These are phyloP conservation scores for Silene vulgaris DNA, from an alignment of 179 eudicot species.

Conservation along the genomic window DNA sequence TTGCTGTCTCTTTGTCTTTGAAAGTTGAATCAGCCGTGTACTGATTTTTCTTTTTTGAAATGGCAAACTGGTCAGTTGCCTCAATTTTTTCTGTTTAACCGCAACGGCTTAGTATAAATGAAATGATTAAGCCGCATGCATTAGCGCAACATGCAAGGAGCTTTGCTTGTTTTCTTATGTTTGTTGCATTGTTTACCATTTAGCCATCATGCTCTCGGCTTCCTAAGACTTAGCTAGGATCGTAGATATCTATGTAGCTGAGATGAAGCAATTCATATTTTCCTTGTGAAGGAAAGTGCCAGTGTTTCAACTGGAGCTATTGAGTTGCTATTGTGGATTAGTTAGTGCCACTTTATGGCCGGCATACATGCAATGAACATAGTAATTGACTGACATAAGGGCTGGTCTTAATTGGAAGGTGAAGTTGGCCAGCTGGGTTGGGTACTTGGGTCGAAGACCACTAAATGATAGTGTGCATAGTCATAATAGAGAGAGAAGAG, in stretches of 20 bases:
- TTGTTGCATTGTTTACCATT: neutral
- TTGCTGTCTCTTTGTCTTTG: neutral
- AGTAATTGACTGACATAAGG: neutral
- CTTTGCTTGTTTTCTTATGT: neutral
- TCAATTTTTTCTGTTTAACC: neutral
- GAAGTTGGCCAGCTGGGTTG: neutral
- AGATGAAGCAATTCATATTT: neutral
- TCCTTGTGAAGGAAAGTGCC: neutral
- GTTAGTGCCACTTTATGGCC: neutral
- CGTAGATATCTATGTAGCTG: neutral
- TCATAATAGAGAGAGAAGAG: neutral
- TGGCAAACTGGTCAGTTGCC: neutral
- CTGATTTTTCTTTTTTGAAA: neutral
- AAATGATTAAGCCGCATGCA: neutral
- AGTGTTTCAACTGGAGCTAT: neutral
- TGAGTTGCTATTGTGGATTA: neutral
- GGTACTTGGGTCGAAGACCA: slow-evolving; percentile 3
- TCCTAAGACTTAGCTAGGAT: neutral
- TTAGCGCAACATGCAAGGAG: neutral
- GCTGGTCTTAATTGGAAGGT: neutral
- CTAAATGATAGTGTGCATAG: neutral
- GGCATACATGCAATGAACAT: neutral
- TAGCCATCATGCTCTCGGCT: neutral
- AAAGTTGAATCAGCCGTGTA: neutral
- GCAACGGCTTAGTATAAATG: neutral